These are phyloP conservation scores for Ambrosia trifida DNA, from an alignment of 129 eudicot genomes.

Conservation along the genomic window DNA sequence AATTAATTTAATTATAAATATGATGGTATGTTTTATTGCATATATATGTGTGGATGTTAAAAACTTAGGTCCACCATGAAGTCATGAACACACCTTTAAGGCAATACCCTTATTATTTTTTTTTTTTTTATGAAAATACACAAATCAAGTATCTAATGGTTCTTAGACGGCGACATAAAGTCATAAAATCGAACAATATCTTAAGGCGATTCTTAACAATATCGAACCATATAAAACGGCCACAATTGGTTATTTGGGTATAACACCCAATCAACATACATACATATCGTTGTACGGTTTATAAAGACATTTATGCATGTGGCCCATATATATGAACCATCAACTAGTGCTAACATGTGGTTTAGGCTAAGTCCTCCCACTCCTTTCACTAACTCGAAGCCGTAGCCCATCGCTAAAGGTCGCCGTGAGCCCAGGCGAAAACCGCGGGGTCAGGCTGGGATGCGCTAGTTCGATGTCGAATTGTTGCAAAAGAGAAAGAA, in stretches of 20 bases:
- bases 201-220: not conserved
- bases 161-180: not conserved
- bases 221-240: not conserved
- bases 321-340: not conserved
- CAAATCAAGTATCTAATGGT: not conserved
- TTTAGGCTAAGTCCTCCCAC: not conserved
- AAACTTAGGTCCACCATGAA: not conserved
- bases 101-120: not conserved
- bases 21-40: no score
- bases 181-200: not conserved
- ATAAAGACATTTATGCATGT: not conserved
- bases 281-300: not conserved
- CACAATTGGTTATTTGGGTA: not conserved
- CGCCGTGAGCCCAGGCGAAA: conserved; percentile 76
- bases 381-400: conserved; percentile 39
- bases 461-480: conserved; percentile 36
- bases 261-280: conserved; percentile 9
- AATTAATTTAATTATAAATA: no score
- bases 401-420: conserved; percentile 41
- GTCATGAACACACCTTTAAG: not conserved
- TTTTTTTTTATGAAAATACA: not conserved
- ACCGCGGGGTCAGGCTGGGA: conserved; percentile 34
- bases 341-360: conserved; percentile 15
- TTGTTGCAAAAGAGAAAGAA: conserved; percentile 45
- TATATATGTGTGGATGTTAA: no score